Conservation (phyloP, 2,329 filamentous ascomycete species). For the Elsinoe fawcettii region DNA sequence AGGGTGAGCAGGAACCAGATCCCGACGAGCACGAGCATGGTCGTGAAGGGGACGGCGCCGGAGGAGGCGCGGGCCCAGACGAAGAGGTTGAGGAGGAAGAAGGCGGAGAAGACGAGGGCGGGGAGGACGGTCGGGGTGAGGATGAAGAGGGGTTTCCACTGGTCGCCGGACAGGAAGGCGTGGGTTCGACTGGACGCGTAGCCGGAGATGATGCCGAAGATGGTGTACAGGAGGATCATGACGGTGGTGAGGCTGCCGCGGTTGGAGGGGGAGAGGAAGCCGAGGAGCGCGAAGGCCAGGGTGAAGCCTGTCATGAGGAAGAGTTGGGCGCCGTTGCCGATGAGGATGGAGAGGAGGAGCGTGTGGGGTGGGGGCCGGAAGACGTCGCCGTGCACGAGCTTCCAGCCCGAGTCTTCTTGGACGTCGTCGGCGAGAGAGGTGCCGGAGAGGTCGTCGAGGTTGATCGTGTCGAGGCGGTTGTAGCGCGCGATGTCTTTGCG, state of each 20-base stretch:
- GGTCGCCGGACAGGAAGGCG: slow-evolving; percentile 85
- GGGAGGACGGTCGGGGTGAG: slow-evolving; percentile 82
- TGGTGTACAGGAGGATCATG: slow-evolving; percentile 84
- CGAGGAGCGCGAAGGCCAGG: slow-evolving; percentile 84
- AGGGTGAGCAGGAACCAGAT: slow-evolving; percentile 98
- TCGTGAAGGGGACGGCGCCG: slow-evolving; percentile 90
- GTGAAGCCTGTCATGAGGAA: slow-evolving; percentile 97
- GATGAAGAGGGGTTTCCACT: slow-evolving; percentile 89
- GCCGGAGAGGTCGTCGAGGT: slow-evolving; percentile 78
- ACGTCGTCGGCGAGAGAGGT: slow-evolving; percentile 78
- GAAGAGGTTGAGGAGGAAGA: slow-evolving; percentile 94
- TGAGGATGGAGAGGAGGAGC: slow-evolving; percentile 74
- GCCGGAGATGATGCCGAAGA: slow-evolving; percentile 86
- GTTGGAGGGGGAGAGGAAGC: slow-evolving; percentile 92
- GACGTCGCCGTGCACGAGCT: slow-evolving; percentile 93
- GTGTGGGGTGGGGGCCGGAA: slow-evolving; percentile 82
- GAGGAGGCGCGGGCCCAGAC: slow-evolving; percentile 89
- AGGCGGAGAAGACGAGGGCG: slow-evolving; percentile 72
- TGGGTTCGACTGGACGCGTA: slow-evolving; percentile 87
- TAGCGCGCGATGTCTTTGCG: slow-evolving; percentile 95
- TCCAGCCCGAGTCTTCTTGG: slow-evolving; percentile 97
- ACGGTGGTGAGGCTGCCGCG: slow-evolving; percentile 89
- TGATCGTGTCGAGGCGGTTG: slow-evolving; percentile 87
- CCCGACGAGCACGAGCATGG: slow-evolving; percentile 84
- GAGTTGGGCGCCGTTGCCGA: slow-evolving; percentile 90